A percentile compares a stretch with the other conserved stretches of the same genome.
Conservation (phyloP, 2,329 filamentous ascomycete genomes). For the Ustulina deusta region DNA sequence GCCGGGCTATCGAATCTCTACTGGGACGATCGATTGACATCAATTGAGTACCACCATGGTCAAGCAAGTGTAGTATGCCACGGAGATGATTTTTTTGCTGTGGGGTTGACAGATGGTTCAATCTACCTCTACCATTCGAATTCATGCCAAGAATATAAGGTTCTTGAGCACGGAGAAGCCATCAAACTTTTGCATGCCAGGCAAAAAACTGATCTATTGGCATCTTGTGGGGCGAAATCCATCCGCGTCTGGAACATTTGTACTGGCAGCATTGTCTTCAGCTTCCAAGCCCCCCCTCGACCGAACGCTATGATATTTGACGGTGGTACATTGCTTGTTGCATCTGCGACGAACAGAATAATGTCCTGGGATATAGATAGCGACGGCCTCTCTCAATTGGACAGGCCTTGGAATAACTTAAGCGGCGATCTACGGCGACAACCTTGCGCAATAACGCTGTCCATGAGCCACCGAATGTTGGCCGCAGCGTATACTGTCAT, state of each 20-base stretch:
- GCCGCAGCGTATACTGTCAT: not conserved
- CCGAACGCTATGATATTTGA: slow-evolving; percentile 8
- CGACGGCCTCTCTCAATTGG: not conserved
- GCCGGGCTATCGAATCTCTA: not conserved
- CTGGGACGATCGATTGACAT: slow-evolving; percentile 19
- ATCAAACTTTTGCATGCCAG: not conserved
- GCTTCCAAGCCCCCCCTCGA: not conserved
- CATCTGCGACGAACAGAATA: slow-evolving; percentile 6
- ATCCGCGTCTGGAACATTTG: slow-evolving; percentile 10
- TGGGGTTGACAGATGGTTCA: slow-evolving; percentile 1
- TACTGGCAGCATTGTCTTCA: slow-evolving; percentile 8
- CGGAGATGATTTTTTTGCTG: slow-evolving; percentile 21
- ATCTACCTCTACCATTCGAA: slow-evolving; percentile 2
- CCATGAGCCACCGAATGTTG: slow-evolving; percentile 5
- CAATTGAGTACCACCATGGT: not conserved
- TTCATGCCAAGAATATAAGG: slow-evolving; percentile 21
- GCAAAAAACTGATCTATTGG: slow-evolving; percentile 8
- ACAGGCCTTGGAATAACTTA: slow-evolving; percentile 8
- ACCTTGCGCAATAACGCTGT: slow-evolving; percentile 10
- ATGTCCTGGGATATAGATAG: slow-evolving; percentile 14
- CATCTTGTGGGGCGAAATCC: slow-evolving; percentile 16
- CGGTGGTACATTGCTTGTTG: slow-evolving; percentile 2
- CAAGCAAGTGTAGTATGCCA: slow-evolving; percentile 9
- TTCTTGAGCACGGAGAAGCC: slow-evolving; percentile 16
- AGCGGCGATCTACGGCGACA: slow-evolving; percentile 3